Base-by-base conservation (phyloP, 805 yeast species). In the Kazachstania kunashirensis region DNA sequence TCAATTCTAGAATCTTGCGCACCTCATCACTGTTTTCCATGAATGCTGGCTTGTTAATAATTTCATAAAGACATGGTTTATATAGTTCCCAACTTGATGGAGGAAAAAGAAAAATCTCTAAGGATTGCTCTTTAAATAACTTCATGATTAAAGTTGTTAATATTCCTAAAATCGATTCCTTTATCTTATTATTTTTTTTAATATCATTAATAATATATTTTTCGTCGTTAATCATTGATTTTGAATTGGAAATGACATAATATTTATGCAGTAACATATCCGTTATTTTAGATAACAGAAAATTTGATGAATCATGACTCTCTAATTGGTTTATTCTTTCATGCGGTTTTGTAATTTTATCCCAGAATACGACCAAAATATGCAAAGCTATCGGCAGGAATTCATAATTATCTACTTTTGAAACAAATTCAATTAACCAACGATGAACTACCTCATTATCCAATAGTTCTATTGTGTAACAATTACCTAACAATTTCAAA, bases 321-420 rank as follows among this genome's bases (percentile, higher is more conserved):
- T 29, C 24, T 5, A 5, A 39, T 33, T 6, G 20, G 13, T 18
- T 24, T 14, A 32, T 29, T 4, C 62, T 52, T 11, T 16, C 16
- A 17, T 16, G 12, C 4, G 14, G 15, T 27, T 66, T 62, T 3
- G 77, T 57, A 2, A 84, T 59, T 34, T 79, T 81, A 36, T 64
- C 63, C 95, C 95, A 86, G 48, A 83, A 81, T 17, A 78, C 63
- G 41, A 75, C 70, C 5, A 81, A 53, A 3, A 83, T 61, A 3
- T 82, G 67, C 15, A 75, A 59, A 1, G 68, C 52, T 16, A 71
- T 46, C 0, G 78, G 77, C 6, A 73, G 44, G 37, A 65, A 63
- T 38, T 60, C 66, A 11, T 55, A 50, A 19, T 53, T 46, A 24
- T 62, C 63, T 14, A 66, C 55, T 30, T 47, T 55, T 15, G 61